These are phyloP conservation scores for Monsonia emarginata DNA, from an alignment of 441 rosid genomes.

Conservation along the genomic window DNA sequence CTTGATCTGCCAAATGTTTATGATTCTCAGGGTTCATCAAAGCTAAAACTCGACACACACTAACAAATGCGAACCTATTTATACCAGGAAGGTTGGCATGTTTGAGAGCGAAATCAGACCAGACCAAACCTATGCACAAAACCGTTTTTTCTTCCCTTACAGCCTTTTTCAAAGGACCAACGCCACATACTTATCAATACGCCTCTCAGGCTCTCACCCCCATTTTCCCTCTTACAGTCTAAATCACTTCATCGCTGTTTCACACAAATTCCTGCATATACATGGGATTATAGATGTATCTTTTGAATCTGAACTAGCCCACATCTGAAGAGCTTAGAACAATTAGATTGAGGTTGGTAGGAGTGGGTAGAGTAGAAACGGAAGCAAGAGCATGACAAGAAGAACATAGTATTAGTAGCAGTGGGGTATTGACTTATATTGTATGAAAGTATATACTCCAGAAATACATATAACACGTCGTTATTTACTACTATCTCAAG, in stretches of 20 bases:
- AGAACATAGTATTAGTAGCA: not conserved
- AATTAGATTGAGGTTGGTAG: not conserved
- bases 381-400: not conserved
- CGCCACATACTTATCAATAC: not conserved
- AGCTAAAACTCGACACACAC: too few relatives aligned
- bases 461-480: not conserved
- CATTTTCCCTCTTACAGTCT: not conserved
- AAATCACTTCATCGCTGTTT: not conserved
- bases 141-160: not conserved
- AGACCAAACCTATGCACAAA: not conserved
- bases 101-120: not conserved
- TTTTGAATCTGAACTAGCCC: not conserved
- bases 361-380: not conserved
- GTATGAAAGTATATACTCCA: not conserved
- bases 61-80: not conserved
- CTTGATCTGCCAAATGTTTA: not conserved
- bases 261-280: not conserved
- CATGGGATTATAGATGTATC: not conserved
- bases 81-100: too few relatives aligned
- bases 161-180: not conserved
- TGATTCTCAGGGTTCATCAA: not conserved
- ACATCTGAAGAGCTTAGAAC: not conserved
- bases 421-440: too few relatives aligned
- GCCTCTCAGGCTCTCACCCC: not conserved
- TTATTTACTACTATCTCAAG: not conserved